phyloP scores from a whole-genome alignment of 306 rosid species.

The Carpinus viminea region DNA sequence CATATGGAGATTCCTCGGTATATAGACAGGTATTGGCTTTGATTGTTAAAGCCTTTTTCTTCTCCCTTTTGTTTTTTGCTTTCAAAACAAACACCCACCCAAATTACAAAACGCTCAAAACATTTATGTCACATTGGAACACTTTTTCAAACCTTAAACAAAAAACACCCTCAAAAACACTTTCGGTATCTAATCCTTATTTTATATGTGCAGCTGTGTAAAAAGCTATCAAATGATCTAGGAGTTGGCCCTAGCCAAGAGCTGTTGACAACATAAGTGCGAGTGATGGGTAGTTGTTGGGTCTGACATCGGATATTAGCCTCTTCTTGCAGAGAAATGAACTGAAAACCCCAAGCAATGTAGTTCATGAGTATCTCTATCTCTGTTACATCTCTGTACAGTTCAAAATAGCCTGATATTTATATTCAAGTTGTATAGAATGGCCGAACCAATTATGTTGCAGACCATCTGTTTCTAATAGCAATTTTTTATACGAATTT shows the following conservation, averaged over 20 bases:
- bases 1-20: constrained; percentile 68
- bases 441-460: not conserved
- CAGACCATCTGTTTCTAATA: not conserved
- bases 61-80: too few relatives aligned
- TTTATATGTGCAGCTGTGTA: constrained; percentile 65
- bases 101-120: too few relatives aligned
- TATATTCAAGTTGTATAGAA: not conserved
- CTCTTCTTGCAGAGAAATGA: not conserved
- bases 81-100: too few relatives aligned
- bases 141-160: too few relatives aligned
- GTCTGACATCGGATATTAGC: not conserved
- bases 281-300: not conserved
- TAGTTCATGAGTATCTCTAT: not conserved
- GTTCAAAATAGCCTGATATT: too few relatives aligned
- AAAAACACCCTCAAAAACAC: not conserved
- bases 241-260: constrained; percentile 54
- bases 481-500: not conserved
- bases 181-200: not conserved
- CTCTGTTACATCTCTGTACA: not conserved
- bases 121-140: too few relatives aligned
- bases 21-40: constrained; percentile 68
- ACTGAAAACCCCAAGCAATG: not conserved
- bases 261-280: constrained; percentile 32
- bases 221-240: constrained; percentile 67
- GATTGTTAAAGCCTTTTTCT: not conserved